These are phyloP conservation scores for Vaccinium myrtillus DNA, from an alignment of 148 eudicot species.

Conservation along the genomic window DNA sequence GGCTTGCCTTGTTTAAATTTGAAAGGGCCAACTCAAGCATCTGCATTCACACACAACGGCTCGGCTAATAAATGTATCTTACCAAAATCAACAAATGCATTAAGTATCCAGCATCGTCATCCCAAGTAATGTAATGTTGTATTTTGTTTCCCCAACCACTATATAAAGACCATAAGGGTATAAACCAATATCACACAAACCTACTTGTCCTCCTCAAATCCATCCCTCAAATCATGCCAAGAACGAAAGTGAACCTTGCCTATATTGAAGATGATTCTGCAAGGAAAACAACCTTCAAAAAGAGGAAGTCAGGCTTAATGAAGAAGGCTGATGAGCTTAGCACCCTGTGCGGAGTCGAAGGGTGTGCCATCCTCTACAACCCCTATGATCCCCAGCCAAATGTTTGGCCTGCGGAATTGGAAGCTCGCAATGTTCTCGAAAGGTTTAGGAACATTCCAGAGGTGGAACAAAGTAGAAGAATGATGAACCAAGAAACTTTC, in stretches of 20 bases:
- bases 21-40: neutral
- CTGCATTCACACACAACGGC: neutral
- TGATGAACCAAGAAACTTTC: neutral
- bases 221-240: neutral
- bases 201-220: neutral
- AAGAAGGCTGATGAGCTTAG: neutral
- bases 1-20: neutral
- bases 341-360: neutral
- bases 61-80: neutral
- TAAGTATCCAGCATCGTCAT: neutral
- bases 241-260: neutral
- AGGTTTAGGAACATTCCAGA: neutral
- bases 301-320: neutral
- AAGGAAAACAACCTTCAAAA: neutral
- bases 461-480: neutral
- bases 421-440: neutral
- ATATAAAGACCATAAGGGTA: neutral
- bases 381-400: neutral
- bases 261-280: slow-evolving; percentile 1
- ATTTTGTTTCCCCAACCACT: neutral
- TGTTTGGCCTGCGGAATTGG: neutral
- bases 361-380: neutral
- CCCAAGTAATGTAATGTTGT: neutral
- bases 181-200: neutral
- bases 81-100: neutral